Base-by-base conservation (phyloP, 208 protist genomes). In the Sergeia podlipaevii region DNA sequence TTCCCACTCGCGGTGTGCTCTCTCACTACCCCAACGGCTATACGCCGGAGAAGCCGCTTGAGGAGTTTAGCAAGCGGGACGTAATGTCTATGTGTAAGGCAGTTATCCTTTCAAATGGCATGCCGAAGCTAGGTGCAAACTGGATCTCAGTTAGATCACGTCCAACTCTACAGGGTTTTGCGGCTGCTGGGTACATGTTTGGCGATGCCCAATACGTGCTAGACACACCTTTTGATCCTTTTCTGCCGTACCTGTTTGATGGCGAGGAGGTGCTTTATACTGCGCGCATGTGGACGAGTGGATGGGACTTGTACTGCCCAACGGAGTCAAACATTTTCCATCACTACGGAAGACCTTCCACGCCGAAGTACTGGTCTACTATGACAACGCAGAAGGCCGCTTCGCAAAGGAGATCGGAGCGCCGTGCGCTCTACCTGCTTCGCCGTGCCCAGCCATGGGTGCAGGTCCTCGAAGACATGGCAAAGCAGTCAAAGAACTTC, bases 191-290 rank as follows among this genome's bases (percentile, higher is more conserved):
- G 11, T 90, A 80, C 57, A 74, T 91, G 46, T 91, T 91, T 64
- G 84, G 77, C 2, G 74, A 89, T 49, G 72, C 77, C 10, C 68
- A 75, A 66, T 87, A 79, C 63, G 56, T 86, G 13, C 60, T 80
- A 23, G 82, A 93, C 32, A 81, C 84, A 7, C 95, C 92, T 1
- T 97, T 97, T 66, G 95, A 97, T 65, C 93, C 95, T 7, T 84
- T 94, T 58, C 73, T 98, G 38, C 77, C 77, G 7, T 94, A 93
- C 65, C 45, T 98, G 8, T 98, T 98, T 66, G 93, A 97, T 47
- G 95, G 95, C 4, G 95, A 98, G 61, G 91, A 97, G 60, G 88
- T 86, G 21, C 48, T 90, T 34, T 93, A 93, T 74, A 78, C 85
- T 1, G 77, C 63, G 34, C 81, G 93, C 5, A 32, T 96, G 36